Percentiles rank a stretch among this genome's conserved stretches.
phyloP scores from a whole-genome alignment of 257 asterid species.

The Linaria vulgaris region DNA sequence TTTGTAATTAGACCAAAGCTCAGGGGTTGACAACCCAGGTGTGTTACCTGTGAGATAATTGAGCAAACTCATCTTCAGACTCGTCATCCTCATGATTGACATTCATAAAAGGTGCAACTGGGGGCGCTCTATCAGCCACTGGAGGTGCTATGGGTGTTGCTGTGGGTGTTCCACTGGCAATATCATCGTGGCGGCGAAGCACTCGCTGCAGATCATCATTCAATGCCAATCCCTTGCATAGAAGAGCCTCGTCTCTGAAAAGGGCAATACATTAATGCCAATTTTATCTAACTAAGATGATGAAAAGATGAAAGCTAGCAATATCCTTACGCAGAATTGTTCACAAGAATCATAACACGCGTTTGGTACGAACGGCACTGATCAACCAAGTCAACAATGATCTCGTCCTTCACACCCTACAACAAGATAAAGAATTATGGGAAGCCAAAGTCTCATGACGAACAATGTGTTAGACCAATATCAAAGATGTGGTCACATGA shows the following conservation, averaged over 20 bases:
- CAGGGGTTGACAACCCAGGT: slow-evolving; percentile 3
- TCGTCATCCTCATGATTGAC: slow-evolving; percentile 68
- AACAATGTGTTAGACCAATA: too few relatives aligned
- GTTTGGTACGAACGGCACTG: slow-evolving; percentile 88
- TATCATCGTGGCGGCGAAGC: slow-evolving; percentile 62
- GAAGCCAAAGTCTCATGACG: too few relatives aligned
- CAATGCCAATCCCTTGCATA: slow-evolving; percentile 73
- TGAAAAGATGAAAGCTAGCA: slow-evolving; percentile 5
- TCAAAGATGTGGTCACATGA: neutral
- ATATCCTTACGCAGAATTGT: slow-evolving; percentile 68
- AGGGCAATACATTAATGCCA: slow-evolving; percentile 14
- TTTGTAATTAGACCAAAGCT: too few relatives aligned
- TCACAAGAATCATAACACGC: slow-evolving; percentile 90
- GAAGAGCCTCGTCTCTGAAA: slow-evolving; percentile 81
- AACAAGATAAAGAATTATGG: slow-evolving; percentile 1
- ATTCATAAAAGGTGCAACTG: slow-evolving; percentile 67
- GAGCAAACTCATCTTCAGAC: slow-evolving; percentile 61
- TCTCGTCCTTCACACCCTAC: slow-evolving; percentile 84
- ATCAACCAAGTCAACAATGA: slow-evolving; percentile 88
- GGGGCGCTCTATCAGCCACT: slow-evolving; percentile 37
- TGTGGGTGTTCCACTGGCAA: slow-evolving; percentile 57
- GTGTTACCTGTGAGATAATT: slow-evolving; percentile 56
- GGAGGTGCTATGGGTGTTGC: slow-evolving; percentile 35
- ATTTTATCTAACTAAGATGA: slow-evolving; percentile 13
- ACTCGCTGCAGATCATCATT: slow-evolving; percentile 85